Percentiles rank a stretch among this genome's conserved stretches.
Evolutionary conservation across 768 basidiomycete species (phyloP).

Genomic region (Boletus barrowsii): DNA sequence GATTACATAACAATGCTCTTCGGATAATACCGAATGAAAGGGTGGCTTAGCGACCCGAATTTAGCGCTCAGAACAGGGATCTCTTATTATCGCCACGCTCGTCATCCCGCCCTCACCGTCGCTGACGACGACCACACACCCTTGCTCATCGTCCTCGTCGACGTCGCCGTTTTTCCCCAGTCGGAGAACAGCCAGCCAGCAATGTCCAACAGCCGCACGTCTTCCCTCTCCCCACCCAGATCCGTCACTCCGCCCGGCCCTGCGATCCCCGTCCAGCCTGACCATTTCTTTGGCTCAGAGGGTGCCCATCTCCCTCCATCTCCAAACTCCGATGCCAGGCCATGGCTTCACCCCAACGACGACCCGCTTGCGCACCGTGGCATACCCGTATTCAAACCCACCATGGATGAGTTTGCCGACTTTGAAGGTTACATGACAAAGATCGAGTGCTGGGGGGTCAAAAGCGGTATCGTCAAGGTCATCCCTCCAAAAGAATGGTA

Average conservation of each 20-base stretch:
- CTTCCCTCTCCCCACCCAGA: conserved; percentile 39
- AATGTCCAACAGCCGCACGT: conserved; percentile 28
- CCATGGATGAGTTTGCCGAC: conserved; percentile 86
- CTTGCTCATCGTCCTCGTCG: neutral
- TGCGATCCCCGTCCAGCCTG: conserved; percentile 59
- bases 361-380: conserved; percentile 82
- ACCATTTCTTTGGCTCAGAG: conserved; percentile 76
- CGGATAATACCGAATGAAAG: conserved; percentile 12
- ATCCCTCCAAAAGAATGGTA: conserved; percentile 95
- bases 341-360: conserved; percentile 74
- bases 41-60: neutral
- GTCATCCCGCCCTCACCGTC: conserved; percentile 1
- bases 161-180: neutral
- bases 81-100: neutral
- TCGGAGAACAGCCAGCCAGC: conserved; percentile 4
- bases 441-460: conserved; percentile 86
- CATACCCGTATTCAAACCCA: conserved; percentile 95
- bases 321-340: conserved; percentile 57
- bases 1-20: neutral
- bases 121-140: conserved; percentile 1
- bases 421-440: conserved; percentile 89
- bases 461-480: conserved; percentile 93
- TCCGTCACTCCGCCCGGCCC: conserved; percentile 47
- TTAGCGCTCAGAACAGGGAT: conserved; percentile 4
- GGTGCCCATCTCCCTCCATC: conserved; percentile 48